Evolutionary conservation across 768 basidiomycete genomes (phyloP).

Genomic region (Boletus sp.): DNA sequence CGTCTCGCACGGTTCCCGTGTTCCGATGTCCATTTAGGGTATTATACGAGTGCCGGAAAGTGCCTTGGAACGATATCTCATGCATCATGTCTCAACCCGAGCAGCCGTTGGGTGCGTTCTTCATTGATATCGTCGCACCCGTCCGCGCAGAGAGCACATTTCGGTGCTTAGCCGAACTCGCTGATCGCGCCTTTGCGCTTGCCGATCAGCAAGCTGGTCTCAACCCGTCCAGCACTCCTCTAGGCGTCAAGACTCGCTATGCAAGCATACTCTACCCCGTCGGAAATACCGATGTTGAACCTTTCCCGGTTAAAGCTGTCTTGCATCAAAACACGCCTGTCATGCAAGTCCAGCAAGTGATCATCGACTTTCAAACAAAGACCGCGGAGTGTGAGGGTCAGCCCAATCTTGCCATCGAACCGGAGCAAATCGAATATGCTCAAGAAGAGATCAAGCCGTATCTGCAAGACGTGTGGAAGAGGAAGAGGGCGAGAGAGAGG

Average conservation of each 20-base stretch:
- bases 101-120: constrained; percentile 7
- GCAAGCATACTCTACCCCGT: constrained; percentile 16
- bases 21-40: neutral
- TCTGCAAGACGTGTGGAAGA: constrained; percentile 10
- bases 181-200: constrained; percentile 19
- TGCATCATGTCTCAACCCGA: constrained; percentile 12
- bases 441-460: constrained; percentile 13
- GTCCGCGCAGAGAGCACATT: constrained; percentile 1
- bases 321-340: constrained; percentile 10
- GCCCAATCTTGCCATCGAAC: constrained; percentile 14
- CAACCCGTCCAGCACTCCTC: neutral
- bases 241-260: constrained; percentile 6
- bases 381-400: constrained; percentile 13
- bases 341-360: constrained; percentile 7
- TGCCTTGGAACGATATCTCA: neutral
- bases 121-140: constrained; percentile 13
- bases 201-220: constrained; percentile 1
- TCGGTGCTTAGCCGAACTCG: constrained; percentile 15
- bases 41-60: too few relatives aligned
- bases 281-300: neutral
- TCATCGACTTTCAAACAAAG: constrained; percentile 17
- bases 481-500: constrained; percentile 1
- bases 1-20: neutral
- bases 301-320: constrained; percentile 13
- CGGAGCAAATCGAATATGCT: constrained; percentile 17